Evolutionary conservation across 495 filamentous ascomycete species (phyloP).

Genomic region (Chaetomium tenue): DNA sequence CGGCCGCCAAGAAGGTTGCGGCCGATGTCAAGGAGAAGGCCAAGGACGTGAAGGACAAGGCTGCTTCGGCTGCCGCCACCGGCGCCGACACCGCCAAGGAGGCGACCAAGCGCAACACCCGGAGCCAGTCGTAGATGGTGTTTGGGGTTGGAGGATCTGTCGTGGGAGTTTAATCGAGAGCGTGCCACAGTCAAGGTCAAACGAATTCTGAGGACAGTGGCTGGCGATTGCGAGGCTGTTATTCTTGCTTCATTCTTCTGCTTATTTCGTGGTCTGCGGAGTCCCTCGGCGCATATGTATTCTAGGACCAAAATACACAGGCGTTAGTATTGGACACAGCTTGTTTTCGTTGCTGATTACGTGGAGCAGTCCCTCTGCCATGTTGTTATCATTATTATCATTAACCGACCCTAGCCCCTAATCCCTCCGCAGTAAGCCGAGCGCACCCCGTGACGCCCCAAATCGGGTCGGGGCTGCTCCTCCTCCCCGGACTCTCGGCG

Average conservation of each 20-base stretch:
- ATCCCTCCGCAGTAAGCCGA: constrained; percentile 4
- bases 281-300: constrained; percentile 27
- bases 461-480: constrained; percentile 3
- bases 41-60: constrained; percentile 75
- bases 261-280: constrained; percentile 22
- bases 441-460: constrained; percentile 6
- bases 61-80: constrained; percentile 62
- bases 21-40: constrained; percentile 73
- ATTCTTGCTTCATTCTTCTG: constrained; percentile 19
- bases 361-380: background rate
- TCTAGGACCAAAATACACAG: constrained; percentile 30
- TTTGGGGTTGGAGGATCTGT: background rate
- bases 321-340: constrained; percentile 20
- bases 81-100: constrained; percentile 65
- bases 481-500: constrained; percentile 19
- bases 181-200: background rate
- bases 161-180: constrained; percentile 1
- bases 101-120: constrained; percentile 53
- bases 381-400: background rate
- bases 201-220: background rate
- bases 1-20: constrained; percentile 55
- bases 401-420: background rate
- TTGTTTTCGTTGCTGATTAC: background rate
- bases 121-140: constrained; percentile 43
- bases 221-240: background rate